Conservation (phyloP, 2,329 filamentous ascomycete species). For the Venturia carpophila region DNA sequence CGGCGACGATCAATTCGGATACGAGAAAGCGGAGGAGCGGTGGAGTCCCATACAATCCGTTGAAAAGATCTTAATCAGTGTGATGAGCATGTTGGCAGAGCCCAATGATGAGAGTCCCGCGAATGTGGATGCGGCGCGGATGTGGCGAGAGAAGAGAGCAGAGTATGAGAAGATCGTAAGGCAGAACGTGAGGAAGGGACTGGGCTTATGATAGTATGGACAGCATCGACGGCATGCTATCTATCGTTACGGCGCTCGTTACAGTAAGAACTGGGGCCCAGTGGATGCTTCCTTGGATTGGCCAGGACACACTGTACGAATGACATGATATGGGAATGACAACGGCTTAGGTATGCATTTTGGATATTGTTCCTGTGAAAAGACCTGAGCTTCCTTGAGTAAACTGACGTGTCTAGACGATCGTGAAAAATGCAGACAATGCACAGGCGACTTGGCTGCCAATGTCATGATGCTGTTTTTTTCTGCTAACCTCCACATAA, state of each 20-base stretch:
- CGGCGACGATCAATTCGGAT: conserved; percentile 96
- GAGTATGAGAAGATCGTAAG: conserved; percentile 85
- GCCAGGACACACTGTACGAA: neutral
- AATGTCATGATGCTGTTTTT: neutral
- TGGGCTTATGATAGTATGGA: conserved; percentile 12
- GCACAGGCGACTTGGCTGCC: too few relatives aligned
- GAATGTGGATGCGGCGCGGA: conserved; percentile 91
- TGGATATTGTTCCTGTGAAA: neutral
- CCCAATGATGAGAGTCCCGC: conserved; percentile 95
- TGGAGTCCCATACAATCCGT: conserved; percentile 97
- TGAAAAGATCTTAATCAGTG: conserved; percentile 92
- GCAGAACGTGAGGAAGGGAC: conserved; percentile 64
- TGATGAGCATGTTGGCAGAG: conserved; percentile 97
- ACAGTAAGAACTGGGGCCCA: neutral
- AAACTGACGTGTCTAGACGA: too few relatives aligned
- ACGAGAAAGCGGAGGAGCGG: conserved; percentile 89
- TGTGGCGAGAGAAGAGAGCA: conserved; percentile 78
- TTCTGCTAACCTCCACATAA: neutral
- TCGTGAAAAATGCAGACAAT: too few relatives aligned
- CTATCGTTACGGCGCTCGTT: neutral
- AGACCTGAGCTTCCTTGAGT: too few relatives aligned
- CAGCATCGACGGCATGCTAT: too few relatives aligned
- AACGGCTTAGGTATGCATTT: neutral
- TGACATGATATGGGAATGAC: neutral
- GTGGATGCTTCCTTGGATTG: neutral